Evolutionary conservation across 768 basidiomycete genomes (phyloP).

Genomic region (Tulasnella sp.): DNA sequence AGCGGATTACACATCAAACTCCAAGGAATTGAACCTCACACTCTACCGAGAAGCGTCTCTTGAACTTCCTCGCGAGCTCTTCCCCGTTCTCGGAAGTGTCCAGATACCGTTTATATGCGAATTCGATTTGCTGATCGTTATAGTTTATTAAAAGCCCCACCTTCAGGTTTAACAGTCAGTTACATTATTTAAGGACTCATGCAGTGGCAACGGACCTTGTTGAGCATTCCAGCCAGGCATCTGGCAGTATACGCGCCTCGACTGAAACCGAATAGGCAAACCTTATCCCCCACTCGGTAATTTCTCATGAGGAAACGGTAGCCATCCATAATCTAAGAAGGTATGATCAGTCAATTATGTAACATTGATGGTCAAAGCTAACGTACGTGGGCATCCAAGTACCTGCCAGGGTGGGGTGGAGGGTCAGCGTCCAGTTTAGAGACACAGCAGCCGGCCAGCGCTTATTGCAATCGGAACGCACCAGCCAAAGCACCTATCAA

Average conservation of each 20-base stretch:
- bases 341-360: too few species aligned
- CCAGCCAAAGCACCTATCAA: too few species aligned
- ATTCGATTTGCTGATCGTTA: slow-evolving; percentile 21
- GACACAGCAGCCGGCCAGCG: too few species aligned
- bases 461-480: too few species aligned
- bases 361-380: too few species aligned
- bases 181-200: too few species aligned
- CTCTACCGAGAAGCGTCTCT: slow-evolving; percentile 31
- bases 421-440: too few species aligned
- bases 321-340: slow-evolving; percentile 22
- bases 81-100: slow-evolving; percentile 20
- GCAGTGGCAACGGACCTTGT: not conserved
- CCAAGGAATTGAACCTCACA: slow-evolving; percentile 34
- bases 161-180: not conserved
- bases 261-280: slow-evolving; percentile 3
- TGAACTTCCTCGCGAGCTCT: slow-evolving; percentile 31
- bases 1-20: slow-evolving; percentile 27
- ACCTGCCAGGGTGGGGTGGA: too few species aligned
- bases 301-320: slow-evolving; percentile 24
- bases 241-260: slow-evolving; percentile 29
- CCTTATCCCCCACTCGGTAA: slow-evolving; percentile 7
- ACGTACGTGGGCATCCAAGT: too few species aligned
- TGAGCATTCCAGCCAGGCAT: slow-evolving; percentile 29
- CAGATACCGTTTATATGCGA: slow-evolving; percentile 19
- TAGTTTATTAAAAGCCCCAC: slow-evolving; percentile 6